Base-by-base conservation (phyloP, 306 rosid species). In the Mucuna pruriens region DNA sequence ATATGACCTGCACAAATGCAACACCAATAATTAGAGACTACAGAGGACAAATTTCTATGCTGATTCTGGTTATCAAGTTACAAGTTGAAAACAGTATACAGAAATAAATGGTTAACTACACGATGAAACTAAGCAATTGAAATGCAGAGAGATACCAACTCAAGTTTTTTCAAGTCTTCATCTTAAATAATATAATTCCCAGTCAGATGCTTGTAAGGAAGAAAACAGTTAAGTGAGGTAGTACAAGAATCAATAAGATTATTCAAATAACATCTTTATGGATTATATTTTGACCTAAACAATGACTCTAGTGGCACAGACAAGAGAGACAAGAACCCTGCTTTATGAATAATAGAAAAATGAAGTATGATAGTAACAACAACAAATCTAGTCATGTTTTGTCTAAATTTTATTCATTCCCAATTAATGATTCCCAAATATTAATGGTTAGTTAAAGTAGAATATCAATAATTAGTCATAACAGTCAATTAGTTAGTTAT, bases 1-100 rank as follows among this genome's bases (percentile, higher is more conserved):
- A 94, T 68, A 71, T 46, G 64, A 80, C 91, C 98, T 92, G 93
- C 84, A 80, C 55, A 58, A 57, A 71, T 55, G 82, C 63, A 87
- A 33, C 57, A 51, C 7, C 57, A 71, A 52, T 2, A 72, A 61
- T 75, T 69, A 82, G 63, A 49, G 26, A 55, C 39, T 67, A 79
- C 54, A 42, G 57, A 40, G 31, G 71, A 81, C 64, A 82, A 13
- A 46, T 9, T 70, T 42, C 0, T 70, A 46, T 49, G 3, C 22
- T 26, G 51, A 16, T 68, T 74, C 57, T 69, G 67, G 19, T 29
- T 67, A 71, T 34, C 65, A 71, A 63, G 25, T 52, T 57, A 44
- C 48, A 66, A 38, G 64, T 25, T 60, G 54, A 45, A 61, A 78
- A 44, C 36, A 34, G 19, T 22, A 20, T 46, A 61, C 9, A 75